A percentile compares a stretch with the other conserved stretches of the same genome.
Evolutionary conservation across 805 yeast genomes (phyloP).

Genomic region (Metschnikowia hibisci): DNA sequence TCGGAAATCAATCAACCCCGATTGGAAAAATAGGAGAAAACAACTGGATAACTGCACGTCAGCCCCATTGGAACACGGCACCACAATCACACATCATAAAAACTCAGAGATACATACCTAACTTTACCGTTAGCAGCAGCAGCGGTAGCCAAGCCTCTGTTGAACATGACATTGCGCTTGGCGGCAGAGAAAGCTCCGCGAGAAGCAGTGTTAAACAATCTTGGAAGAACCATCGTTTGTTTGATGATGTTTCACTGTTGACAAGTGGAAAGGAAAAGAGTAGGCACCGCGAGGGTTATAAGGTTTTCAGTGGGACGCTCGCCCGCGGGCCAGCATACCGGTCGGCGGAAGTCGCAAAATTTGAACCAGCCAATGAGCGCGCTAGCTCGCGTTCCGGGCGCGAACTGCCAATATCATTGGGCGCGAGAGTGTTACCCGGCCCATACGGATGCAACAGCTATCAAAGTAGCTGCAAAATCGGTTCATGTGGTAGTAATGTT

Average conservation of each 20-base stretch:
- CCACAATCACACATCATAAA: too few relatives aligned
- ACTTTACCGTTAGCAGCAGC: constrained; percentile 77
- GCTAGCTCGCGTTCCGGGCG: constrained; percentile 21
- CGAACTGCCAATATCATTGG: constrained; percentile 24
- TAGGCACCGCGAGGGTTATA: constrained; percentile 16
- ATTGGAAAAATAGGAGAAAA: too few relatives aligned
- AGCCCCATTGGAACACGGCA: too few relatives aligned
- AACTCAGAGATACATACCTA: constrained; percentile 58
- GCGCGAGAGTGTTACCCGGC: constrained; percentile 22
- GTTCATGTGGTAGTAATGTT: too few relatives aligned
- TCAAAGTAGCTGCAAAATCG: constrained; percentile 1
- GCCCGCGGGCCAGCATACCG: constrained; percentile 20
- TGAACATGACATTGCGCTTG: constrained; percentile 72
- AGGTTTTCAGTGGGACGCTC: constrained; percentile 18
- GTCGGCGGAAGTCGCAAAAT: constrained; percentile 16
- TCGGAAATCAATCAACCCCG: too few relatives aligned
- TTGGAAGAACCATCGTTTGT: constrained; percentile 52
- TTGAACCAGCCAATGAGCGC: constrained; percentile 22
- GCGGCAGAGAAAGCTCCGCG: constrained; percentile 88
- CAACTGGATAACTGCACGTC: too few relatives aligned
- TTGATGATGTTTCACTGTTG: constrained; percentile 19
- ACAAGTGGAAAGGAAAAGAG: constrained; percentile 14
- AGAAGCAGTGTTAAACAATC: constrained; percentile 54
- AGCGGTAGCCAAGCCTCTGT: constrained; percentile 76
- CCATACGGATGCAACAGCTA: background rate